Base-by-base conservation (phyloP, 768 basidiomycete genomes). In the Rhizopogon vesiculosus region DNA sequence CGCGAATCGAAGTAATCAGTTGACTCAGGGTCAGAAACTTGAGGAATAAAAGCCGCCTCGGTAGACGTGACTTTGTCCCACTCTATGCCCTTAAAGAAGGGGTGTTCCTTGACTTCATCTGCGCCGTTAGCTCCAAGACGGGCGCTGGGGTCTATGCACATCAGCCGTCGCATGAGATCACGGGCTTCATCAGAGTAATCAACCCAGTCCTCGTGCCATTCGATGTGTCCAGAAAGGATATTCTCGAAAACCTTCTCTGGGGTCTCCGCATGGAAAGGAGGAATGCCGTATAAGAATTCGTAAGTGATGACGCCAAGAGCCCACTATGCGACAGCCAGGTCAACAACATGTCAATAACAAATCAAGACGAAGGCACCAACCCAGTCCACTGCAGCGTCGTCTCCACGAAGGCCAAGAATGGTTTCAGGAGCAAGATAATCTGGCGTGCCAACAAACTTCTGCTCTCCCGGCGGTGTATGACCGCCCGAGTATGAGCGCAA, bases 1-100 rank as follows among this genome's bases (percentile, higher is more conserved):
- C 97, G 86, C 58, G 94, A 84, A 73, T 99, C 97, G 64, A 99
- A 99, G 74, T 99, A 99, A 69, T 99, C 97, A n/a, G 97, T 99
- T 19, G 93, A 96, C 73, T 98, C 95, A 4, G 95, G 94, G 71
- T 98, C 95, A 13, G 89, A 83, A 35, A 97, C 85, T 66, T 94
- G 89, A 45, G 97, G 97, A 51, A 98, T 93, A 74, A 99, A 99
- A 33, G 88, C 91, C 9, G 94, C 93, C 72, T 96, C 90, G 5
- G 85, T 83, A 7, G 84, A 84, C 7, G 91, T 91, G 53, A 99
- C 85, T 56, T 89, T 87, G 55, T 91, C 85, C 97, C 97, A 99
- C 58, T 98, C 90, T 59, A 98, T 89, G 35, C 83, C 91, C 45
- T 81, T 76, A 65, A 99, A 89, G 77, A 93, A 95, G 0, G 92